A percentile compares a stretch with the other conserved stretches of the same genome.
phyloP scores from a whole-genome alignment of 345 rosid genomes.

The Populus deltoides region DNA sequence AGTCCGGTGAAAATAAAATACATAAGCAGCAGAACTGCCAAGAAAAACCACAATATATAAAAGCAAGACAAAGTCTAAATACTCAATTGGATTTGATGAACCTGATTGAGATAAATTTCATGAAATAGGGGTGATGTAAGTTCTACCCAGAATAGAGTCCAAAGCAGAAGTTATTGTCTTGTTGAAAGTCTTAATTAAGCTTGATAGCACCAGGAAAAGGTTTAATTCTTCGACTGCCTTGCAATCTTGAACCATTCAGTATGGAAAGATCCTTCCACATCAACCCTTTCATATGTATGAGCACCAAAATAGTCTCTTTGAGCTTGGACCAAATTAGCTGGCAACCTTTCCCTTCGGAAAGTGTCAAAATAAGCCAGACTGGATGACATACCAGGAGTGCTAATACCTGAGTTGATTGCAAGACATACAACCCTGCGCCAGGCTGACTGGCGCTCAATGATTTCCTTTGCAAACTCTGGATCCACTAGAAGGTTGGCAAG shows the following conservation, averaged over 20 bases:
- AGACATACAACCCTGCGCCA: slow-evolving; percentile 92
- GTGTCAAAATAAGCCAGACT: slow-evolving; percentile 94
- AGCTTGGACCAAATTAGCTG: slow-evolving; percentile 96
- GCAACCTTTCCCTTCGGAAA: slow-evolving; percentile 75
- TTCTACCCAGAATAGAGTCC: slow-evolving; percentile 11
- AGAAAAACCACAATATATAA: slow-evolving; percentile 13
- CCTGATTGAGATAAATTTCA: slow-evolving; percentile 1
- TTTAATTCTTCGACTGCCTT: slow-evolving; percentile 49
- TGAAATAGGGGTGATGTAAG: slow-evolving; percentile 4
- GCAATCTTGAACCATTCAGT: slow-evolving; percentile 99
- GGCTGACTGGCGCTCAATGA: slow-evolving; percentile 84
- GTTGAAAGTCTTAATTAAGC: slow-evolving; percentile 12
- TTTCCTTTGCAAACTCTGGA: slow-evolving; percentile 94
- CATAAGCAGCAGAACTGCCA: slow-evolving; percentile 13
- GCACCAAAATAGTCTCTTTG: slow-evolving; percentile 97
- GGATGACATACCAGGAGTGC: slow-evolving; percentile 93
- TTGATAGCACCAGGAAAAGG: slow-evolving; percentile 9
- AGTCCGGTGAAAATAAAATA: not conserved
- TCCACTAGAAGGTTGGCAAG: slow-evolving; percentile 88
- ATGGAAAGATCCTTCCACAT: slow-evolving; percentile 86
- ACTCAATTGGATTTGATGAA: not conserved
- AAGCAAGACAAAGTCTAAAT: not conserved
- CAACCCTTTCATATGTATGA: slow-evolving; percentile 93
- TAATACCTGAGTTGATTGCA: slow-evolving; percentile 82
- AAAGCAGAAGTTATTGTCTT: slow-evolving; percentile 30